Conservation (phyloP, 495 filamentous ascomycete species). For the Thermochaetoides thermophila region DNA sequence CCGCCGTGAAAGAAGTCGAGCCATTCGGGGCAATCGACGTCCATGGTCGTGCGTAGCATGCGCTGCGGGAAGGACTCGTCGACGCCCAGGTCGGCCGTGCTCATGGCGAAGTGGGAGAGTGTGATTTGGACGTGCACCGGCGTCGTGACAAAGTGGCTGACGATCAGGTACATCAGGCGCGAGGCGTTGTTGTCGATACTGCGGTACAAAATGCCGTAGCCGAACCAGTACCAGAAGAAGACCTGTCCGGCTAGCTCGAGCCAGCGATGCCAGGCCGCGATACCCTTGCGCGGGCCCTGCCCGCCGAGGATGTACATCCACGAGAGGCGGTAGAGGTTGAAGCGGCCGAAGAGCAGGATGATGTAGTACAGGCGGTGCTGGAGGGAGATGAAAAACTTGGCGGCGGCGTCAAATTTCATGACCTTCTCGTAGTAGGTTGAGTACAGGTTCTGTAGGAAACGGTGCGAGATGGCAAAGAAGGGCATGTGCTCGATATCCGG, state of each 20-base stretch:
- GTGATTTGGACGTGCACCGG: slow-evolving; percentile 93
- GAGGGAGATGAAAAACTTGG: slow-evolving; percentile 53
- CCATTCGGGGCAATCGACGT: slow-evolving; percentile 90
- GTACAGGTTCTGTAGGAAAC: slow-evolving; percentile 58
- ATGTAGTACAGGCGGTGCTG: slow-evolving; percentile 82
- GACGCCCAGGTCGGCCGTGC: slow-evolving; percentile 73
- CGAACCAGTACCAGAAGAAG: slow-evolving; percentile 93
- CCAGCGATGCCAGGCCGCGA: slow-evolving; percentile 80
- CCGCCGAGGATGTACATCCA: slow-evolving; percentile 68
- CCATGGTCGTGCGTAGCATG: slow-evolving; percentile 97
- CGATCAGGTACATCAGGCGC: slow-evolving; percentile 60
- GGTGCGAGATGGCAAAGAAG: slow-evolving; percentile 83
- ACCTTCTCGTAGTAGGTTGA: slow-evolving; percentile 83
- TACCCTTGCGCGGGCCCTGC: slow-evolving; percentile 64
- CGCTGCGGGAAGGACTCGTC: slow-evolving; percentile 88
- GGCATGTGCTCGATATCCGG: slow-evolving; percentile 96
- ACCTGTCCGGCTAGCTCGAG: slow-evolving; percentile 67
- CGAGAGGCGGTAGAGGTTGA: slow-evolving; percentile 79
- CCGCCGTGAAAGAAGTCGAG: slow-evolving; percentile 94
- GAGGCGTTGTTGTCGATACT: slow-evolving; percentile 54
- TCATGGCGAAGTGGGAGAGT: slow-evolving; percentile 94
- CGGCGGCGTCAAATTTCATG: slow-evolving; percentile 70
- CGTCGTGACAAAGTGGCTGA: slow-evolving; percentile 77
- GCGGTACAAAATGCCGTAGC: slow-evolving; percentile 69
- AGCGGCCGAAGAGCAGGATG: slow-evolving; percentile 72